Percentiles rank a stretch among this genome's conserved stretches.
These are phyloP conservation scores for Dendrostoma leiphaemia DNA, from an alignment of 2,329 filamentous ascomycete species.

Conservation along the genomic window DNA sequence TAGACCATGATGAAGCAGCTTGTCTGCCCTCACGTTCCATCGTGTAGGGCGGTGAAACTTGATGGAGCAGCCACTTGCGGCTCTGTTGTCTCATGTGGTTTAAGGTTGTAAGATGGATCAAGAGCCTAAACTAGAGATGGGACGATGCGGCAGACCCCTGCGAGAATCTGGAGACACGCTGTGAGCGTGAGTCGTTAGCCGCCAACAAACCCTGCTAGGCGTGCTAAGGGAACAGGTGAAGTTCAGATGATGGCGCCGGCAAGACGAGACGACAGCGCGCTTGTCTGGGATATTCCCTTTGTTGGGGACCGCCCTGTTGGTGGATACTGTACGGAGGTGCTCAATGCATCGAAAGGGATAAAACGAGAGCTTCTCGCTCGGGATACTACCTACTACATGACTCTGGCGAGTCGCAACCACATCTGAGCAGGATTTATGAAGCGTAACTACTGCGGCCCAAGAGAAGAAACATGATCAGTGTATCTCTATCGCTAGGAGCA, in stretches of 20 bases:
- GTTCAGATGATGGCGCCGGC: neutral
- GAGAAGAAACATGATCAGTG: too few relatives aligned
- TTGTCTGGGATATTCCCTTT: neutral
- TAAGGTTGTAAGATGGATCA: conserved; percentile 4
- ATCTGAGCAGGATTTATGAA: too few relatives aligned
- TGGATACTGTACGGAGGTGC: too few relatives aligned
- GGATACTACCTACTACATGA: too few relatives aligned
- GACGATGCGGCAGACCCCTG: neutral
- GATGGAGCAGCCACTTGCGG: conserved; percentile 7
- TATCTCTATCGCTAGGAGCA: too few relatives aligned
- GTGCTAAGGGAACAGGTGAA: neutral
- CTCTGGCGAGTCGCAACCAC: too few relatives aligned
- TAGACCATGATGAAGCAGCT: too few relatives aligned
- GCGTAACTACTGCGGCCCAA: too few relatives aligned
- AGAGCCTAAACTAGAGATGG: neutral
- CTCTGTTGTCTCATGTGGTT: conserved; percentile 13
- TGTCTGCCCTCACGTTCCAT: neutral
- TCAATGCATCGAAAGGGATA: neutral
- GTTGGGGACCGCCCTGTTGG: too few relatives aligned
- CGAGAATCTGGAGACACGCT: neutral
- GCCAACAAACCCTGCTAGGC: too few relatives aligned
- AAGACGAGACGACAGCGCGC: neutral
- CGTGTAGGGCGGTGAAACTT: conserved; percentile 1
- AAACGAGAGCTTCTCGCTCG: neutral
- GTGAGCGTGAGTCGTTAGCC: too few relatives aligned